These are phyloP conservation scores for Cajanus cajan DNA, from an alignment of 306 rosid species.

Conservation along the genomic window DNA sequence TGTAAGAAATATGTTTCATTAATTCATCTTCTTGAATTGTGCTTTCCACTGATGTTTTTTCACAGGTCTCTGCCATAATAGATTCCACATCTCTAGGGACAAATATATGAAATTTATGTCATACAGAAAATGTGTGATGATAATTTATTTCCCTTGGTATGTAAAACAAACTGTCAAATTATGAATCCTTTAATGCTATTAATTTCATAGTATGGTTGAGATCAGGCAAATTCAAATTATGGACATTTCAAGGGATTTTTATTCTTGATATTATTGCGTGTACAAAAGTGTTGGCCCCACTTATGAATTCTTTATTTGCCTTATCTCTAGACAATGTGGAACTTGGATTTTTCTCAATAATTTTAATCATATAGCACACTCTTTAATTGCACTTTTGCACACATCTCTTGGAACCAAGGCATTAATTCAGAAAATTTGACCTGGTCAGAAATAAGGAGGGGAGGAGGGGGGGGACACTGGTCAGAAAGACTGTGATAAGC, in stretches of 20 bases:
- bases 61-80: not conserved
- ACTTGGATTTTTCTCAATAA: no score
- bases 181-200: not conserved
- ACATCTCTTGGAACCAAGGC: not conserved
- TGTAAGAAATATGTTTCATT: constrained; percentile 2
- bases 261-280: not conserved
- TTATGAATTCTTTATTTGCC: no score
- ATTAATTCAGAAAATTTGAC: not conserved
- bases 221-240: not conserved
- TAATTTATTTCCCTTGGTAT: not conserved
- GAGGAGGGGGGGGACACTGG: not conserved
- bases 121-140: not conserved
- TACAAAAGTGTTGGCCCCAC: not conserved
- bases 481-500: not conserved
- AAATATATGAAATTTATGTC: not conserved
- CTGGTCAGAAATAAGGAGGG: no score
- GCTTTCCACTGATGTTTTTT: constrained; percentile 9
- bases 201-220: not conserved
- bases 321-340: no score
- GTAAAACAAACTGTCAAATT: not conserved
- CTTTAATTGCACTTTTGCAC: not conserved
- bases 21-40: not conserved
- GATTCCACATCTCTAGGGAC: not conserved
- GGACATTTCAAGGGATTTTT: not conserved
- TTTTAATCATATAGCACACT: not conserved